phyloP scores from a whole-genome alignment of 1,139 yeast species.

The Yamadazyma conglobata region DNA sequence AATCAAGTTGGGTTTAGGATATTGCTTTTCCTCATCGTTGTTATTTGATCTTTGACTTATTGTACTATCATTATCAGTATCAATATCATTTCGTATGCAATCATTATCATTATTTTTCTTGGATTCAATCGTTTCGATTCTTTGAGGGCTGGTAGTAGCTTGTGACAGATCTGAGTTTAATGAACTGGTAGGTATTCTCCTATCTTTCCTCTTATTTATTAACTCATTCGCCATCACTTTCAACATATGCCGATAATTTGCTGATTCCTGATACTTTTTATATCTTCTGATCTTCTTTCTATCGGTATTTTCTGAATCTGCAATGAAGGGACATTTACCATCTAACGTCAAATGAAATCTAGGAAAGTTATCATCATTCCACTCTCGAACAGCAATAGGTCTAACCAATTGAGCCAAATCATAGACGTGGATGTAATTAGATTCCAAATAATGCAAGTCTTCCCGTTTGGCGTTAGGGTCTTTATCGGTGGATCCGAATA shows the following conservation, averaged over 20 bases:
- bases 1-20: slow-evolving; percentile 23
- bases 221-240: slow-evolving; percentile 35
- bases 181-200: slow-evolving; percentile 15
- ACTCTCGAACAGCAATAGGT: slow-evolving; percentile 82
- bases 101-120: slow-evolving; percentile 2
- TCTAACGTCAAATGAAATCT: slow-evolving; percentile 45
- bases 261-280: slow-evolving; percentile 40
- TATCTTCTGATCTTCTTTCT: slow-evolving; percentile 35
- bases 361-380: slow-evolving; percentile 52
- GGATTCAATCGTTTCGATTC: background rate
- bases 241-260: slow-evolving; percentile 37
- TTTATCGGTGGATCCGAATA: slow-evolving; percentile 83
- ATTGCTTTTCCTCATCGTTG: slow-evolving; percentile 15
- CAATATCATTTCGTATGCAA: slow-evolving; percentile 1
- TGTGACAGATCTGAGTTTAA: no score
- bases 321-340: slow-evolving; percentile 73
- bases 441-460: slow-evolving; percentile 76
- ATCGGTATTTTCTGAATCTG: slow-evolving; percentile 43
- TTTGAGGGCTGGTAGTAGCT: no score
- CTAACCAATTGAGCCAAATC: slow-evolving; percentile 77
- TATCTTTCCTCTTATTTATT: slow-evolving; percentile 24
- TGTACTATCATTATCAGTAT: slow-evolving; percentile 14
- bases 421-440: slow-evolving; percentile 67
- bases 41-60: slow-evolving; percentile 14
- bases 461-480: slow-evolving; percentile 84